Conservation (phyloP, 768 basidiomycete genomes). For the Auricularia auricula-judae region DNA sequence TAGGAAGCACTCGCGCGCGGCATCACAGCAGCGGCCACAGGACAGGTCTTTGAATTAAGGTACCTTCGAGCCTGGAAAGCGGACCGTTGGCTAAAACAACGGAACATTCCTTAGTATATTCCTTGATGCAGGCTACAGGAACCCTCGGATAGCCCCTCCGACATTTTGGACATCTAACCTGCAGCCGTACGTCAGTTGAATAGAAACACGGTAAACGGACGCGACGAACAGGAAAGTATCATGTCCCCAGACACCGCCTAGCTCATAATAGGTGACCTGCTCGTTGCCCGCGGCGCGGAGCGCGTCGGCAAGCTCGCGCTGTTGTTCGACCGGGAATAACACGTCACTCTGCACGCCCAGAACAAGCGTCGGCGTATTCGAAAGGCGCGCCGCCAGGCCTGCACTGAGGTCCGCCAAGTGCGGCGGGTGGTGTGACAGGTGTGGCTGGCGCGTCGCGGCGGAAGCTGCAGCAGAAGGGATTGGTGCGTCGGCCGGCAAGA, state of each 20-base stretch:
- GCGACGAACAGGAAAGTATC: slow-evolving; percentile 83
- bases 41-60: too few relatives aligned
- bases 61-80: too few relatives aligned
- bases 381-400: slow-evolving; percentile 59
- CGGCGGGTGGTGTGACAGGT: slow-evolving; percentile 60
- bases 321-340: slow-evolving; percentile 94
- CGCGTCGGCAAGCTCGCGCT: slow-evolving; percentile 88
- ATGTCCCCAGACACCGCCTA: slow-evolving; percentile 99
- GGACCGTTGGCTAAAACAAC: too few relatives aligned
- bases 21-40: too few relatives aligned
- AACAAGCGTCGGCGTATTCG: slow-evolving; percentile 69
- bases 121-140: slow-evolving; percentile 34
- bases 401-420: slow-evolving; percentile 66
- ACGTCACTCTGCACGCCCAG: slow-evolving; percentile 96
- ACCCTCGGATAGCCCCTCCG: slow-evolving; percentile 83
- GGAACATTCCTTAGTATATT: too few relatives aligned
- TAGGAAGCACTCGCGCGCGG: too few relatives aligned
- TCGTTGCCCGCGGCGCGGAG: slow-evolving; percentile 82
- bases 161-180: slow-evolving; percentile 83
- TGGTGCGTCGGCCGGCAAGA: slow-evolving; percentile 25
- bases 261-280: slow-evolving; percentile 88
- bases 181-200: neutral
- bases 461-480: slow-evolving; percentile 12
- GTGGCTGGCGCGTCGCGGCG: slow-evolving; percentile 31
- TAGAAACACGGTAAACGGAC: neutral